These are phyloP conservation scores for Fistulina hepatica DNA, from an alignment of 1,284 basidiomycete genomes.

Conservation along the genomic window DNA sequence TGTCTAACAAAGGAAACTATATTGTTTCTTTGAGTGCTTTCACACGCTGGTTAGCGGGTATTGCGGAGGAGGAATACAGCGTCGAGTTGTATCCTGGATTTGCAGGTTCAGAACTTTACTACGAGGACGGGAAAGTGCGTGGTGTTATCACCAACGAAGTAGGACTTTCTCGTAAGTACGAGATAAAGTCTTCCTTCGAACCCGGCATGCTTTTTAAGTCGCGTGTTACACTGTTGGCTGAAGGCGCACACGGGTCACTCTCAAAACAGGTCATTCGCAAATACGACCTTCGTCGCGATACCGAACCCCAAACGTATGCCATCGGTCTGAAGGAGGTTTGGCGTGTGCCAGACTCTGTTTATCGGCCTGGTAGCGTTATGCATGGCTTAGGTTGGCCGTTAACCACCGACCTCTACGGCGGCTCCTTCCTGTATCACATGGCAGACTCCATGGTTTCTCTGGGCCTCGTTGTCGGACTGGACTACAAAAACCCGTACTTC, in stretches of 20 bases:
- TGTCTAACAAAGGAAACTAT: slow-evolving; percentile 89
- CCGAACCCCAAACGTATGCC: slow-evolving; percentile 91
- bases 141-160: slow-evolving; percentile 95
- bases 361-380: slow-evolving; percentile 78
- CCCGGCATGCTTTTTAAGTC: slow-evolving; percentile 96
- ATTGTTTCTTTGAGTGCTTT: slow-evolving; percentile 86
- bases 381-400: slow-evolving; percentile 96
- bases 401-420: slow-evolving; percentile 81
- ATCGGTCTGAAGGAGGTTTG: slow-evolving; percentile 98
- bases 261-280: slow-evolving; percentile 74
- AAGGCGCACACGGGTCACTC: slow-evolving; percentile 91
- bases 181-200: slow-evolving; percentile 85
- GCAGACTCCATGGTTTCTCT: slow-evolving; percentile 84
- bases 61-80: slow-evolving; percentile 80
- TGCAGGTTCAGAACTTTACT: slow-evolving; percentile 78
- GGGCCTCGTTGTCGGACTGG: slow-evolving; percentile 88
- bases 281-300: slow-evolving; percentile 54
- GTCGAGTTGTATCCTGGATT: slow-evolving; percentile 98
- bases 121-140: slow-evolving; percentile 41
- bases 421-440: slow-evolving; percentile 96
- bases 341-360: slow-evolving; percentile 46
- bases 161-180: slow-evolving; percentile 72
- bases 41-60: slow-evolving; percentile 80
- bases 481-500: slow-evolving; percentile 92
- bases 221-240: slow-evolving; percentile 90